Percentiles rank a stretch among this genome's conserved stretches.
Conservation (phyloP, 257 asterid species). For the Coffea canephora region DNA sequence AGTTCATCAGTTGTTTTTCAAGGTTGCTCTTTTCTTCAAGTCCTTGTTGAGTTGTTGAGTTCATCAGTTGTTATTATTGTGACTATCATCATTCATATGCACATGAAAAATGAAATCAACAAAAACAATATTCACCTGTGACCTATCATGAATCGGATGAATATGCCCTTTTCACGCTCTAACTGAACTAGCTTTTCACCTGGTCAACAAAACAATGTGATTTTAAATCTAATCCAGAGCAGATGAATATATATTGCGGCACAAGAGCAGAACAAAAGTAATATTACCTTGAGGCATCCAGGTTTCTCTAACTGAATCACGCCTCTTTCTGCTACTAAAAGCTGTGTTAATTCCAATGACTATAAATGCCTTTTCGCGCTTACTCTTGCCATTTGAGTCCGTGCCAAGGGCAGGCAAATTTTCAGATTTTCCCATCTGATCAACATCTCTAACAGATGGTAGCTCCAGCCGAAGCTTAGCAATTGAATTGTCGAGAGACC, state of each 20-base stretch:
- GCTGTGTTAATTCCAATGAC: slow-evolving; percentile 29
- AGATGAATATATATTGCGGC: background rate
- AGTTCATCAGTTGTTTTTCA: background rate
- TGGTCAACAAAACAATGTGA: slow-evolving; percentile 9
- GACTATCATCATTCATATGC: background rate
- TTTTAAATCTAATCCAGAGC: background rate
- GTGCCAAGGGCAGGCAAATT: slow-evolving; percentile 20
- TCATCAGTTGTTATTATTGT: background rate
- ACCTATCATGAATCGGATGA: slow-evolving; percentile 82
- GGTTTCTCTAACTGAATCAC: slow-evolving; percentile 80
- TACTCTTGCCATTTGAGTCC: background rate
- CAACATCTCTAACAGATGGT: slow-evolving; percentile 39
- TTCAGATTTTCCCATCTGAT: slow-evolving; percentile 25
- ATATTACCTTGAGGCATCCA: slow-evolving; percentile 80
- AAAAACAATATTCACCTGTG: slow-evolving; percentile 50
- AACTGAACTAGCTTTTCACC: slow-evolving; percentile 57
- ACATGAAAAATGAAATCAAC: no score
- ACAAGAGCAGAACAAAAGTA: background rate
- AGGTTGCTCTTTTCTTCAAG: background rate
- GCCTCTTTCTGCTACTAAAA: slow-evolving; percentile 79
- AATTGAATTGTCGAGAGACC: slow-evolving; percentile 52
- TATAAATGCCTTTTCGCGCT: slow-evolving; percentile 49
- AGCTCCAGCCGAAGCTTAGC: slow-evolving; percentile 51
- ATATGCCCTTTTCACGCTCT: slow-evolving; percentile 75
- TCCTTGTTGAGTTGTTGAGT: background rate